Conservation (phyloP, 192 early-diverging fungal genomes). For the Backusella morwellensis region DNA sequence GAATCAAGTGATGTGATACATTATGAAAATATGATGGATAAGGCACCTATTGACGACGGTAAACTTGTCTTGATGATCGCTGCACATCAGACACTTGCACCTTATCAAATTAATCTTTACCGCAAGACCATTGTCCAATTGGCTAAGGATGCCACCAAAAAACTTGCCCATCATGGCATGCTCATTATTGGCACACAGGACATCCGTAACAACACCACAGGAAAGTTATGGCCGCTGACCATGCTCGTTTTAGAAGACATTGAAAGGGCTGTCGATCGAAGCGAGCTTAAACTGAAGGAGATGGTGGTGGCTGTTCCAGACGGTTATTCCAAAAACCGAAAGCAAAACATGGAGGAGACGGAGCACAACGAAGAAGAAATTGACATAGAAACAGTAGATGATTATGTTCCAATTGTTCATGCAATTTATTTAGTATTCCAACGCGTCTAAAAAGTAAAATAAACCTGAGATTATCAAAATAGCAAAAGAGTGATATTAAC, state of each 20-base stretch:
- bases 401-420: slow-evolving; percentile 59
- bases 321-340: slow-evolving; percentile 58
- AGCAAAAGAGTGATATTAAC: not conserved
- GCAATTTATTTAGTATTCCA: slow-evolving; percentile 42
- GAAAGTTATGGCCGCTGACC: slow-evolving; percentile 70
- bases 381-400: slow-evolving; percentile 30
- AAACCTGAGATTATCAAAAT: not conserved
- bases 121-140: slow-evolving; percentile 62
- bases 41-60: slow-evolving; percentile 39
- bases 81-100: slow-evolving; percentile 49
- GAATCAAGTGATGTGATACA: slow-evolving; percentile 72
- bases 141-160: slow-evolving; percentile 51
- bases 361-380: slow-evolving; percentile 38
- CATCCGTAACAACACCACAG: slow-evolving; percentile 48
- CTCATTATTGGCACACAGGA: slow-evolving; percentile 74
- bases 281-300: slow-evolving; percentile 58
- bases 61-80: slow-evolving; percentile 57
- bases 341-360: slow-evolving; percentile 27
- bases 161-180: slow-evolving; percentile 60
- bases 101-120: slow-evolving; percentile 54
- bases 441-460: not conserved
- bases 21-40: slow-evolving; percentile 59
- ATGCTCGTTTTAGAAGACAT: slow-evolving; percentile 79
- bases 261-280: slow-evolving; percentile 49
- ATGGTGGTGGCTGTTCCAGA: slow-evolving; percentile 66